Conservation (phyloP, 257 asterid genomes). For the Rhazya stricta region DNA sequence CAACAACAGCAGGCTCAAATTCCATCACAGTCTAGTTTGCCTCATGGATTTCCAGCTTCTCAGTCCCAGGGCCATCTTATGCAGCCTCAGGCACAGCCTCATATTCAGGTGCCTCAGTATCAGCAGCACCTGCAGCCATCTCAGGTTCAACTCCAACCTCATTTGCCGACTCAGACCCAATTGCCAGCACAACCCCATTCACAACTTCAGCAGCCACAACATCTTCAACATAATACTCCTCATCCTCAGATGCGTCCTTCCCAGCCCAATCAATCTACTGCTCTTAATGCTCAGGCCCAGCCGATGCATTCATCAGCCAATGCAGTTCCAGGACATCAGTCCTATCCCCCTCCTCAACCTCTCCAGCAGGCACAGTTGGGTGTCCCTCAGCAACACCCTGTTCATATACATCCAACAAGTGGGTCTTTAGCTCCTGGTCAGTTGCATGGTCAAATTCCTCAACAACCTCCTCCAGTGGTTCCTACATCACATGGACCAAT, state of each 20-base stretch:
- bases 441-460: conserved; percentile 48
- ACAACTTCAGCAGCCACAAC: conserved; percentile 48
- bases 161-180: conserved; percentile 2
- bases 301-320: conserved; percentile 40
- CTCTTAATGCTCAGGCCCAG: conserved; percentile 37
- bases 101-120: conserved; percentile 49
- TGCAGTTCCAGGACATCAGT: conserved; percentile 56
- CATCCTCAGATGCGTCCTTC: conserved; percentile 45
- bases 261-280: conserved; percentile 47
- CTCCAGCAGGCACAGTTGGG: conserved; percentile 49
- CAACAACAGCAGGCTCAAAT: conserved; percentile 43
- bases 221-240: conserved; percentile 34
- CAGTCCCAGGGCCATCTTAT: conserved; percentile 30
- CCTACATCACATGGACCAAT: conserved; percentile 49
- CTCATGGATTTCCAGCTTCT: conserved; percentile 41
- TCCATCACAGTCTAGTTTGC: conserved; percentile 37
- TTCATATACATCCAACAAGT: conserved; percentile 36
- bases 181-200: conserved; percentile 35
- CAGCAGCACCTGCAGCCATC: conserved; percentile 40
- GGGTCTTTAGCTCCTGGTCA: conserved; percentile 46
- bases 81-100: conserved; percentile 56
- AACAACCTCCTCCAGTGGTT: conserved; percentile 44
- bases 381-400: conserved; percentile 39
- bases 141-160: conserved; percentile 20
- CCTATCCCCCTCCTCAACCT: conserved; percentile 58